Conservation (phyloP, 768 basidiomycete genomes). For the Tylopilus vinaceipallidus region DNA sequence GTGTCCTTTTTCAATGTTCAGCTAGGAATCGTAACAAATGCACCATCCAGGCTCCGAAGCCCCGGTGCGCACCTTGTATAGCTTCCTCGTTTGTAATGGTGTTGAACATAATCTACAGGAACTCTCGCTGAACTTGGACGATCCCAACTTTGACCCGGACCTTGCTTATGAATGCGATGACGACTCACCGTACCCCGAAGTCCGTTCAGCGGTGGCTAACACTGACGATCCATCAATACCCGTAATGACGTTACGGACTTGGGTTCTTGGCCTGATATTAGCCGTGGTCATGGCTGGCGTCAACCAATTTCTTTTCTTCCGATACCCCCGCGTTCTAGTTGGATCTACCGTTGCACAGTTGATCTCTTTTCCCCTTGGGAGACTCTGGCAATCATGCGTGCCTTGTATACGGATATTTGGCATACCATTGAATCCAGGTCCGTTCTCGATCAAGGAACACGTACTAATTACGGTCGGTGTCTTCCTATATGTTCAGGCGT, state of each 20-base stretch:
- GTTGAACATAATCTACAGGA: not conserved
- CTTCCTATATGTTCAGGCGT: constrained; percentile 20
- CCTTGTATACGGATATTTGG: constrained; percentile 60
- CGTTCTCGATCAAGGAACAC: constrained; percentile 76
- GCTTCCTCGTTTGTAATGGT: not conserved
- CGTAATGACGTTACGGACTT: constrained; percentile 62
- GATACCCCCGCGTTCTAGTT: constrained; percentile 64
- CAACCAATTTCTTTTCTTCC: constrained; percentile 79
- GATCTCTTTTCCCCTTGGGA: constrained; percentile 67
- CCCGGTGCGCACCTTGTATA: not conserved
- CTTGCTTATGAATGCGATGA: constrained; percentile 40
- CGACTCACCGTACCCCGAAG: constrained; percentile 73
- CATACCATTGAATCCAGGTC: constrained; percentile 67
- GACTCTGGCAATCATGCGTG: constrained; percentile 49
- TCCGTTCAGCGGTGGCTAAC: constrained; percentile 66
- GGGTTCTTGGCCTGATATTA: constrained; percentile 71
- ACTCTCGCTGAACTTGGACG: constrained; percentile 14
- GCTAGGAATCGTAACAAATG: not conserved
- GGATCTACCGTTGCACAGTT: constrained; percentile 69
- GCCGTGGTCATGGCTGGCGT: constrained; percentile 62
- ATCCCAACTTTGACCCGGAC: constrained; percentile 27
- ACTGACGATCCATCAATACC: constrained; percentile 67
- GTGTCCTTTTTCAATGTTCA: not conserved
- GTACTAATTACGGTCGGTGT: constrained; percentile 56
- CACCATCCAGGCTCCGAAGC: not conserved